These are phyloP conservation scores for Vitis hybrid DNA, from an alignment of 177 flowering plant species.

Conservation along the genomic window DNA sequence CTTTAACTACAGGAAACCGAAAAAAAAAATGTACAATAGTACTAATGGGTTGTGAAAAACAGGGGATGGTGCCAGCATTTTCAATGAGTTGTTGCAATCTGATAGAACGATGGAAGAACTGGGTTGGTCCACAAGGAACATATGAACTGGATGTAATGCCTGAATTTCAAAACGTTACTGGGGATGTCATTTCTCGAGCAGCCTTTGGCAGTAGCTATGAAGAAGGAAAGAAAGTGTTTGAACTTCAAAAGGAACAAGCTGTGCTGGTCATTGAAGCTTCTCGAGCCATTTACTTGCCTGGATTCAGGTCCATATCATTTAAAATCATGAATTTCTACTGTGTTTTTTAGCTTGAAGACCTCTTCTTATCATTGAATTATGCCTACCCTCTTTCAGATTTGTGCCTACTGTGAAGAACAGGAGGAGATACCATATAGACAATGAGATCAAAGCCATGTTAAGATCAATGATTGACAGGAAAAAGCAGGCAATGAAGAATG, in stretches of 20 bases:
- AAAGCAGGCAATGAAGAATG: conserved; percentile 19
- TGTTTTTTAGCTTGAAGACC: too few relatives aligned
- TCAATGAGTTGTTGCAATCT: conserved; percentile 23
- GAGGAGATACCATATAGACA: too few relatives aligned
- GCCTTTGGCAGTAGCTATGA: conserved; percentile 3
- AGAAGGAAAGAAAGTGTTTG: background rate
- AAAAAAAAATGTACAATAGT: too few relatives aligned
- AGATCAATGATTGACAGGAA: conserved; percentile 27
- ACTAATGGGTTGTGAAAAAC: too few relatives aligned
- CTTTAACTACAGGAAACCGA: fast-evolving
- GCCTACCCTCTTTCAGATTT: too few relatives aligned
- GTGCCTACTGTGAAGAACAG: too few relatives aligned
- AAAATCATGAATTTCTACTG: too few relatives aligned
- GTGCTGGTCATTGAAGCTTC: too few relatives aligned
- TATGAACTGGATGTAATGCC: background rate
- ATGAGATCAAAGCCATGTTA: conserved; percentile 28
- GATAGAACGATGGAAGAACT: conserved; percentile 17
- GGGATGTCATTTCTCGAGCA: conserved; percentile 5
- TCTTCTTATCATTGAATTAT: conserved; percentile 7
- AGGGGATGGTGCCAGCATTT: conserved; percentile 7
- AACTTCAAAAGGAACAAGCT: background rate
- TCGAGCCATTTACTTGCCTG: too few relatives aligned
- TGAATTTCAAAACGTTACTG: conserved; percentile 5
- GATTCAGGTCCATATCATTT: too few relatives aligned
- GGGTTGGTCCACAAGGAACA: background rate